Percentiles rank a stretch among this genome's conserved stretches.
Evolutionary conservation across 169 alveolate species (phyloP).

Genomic region (Cryptosporidium sp.): DNA sequence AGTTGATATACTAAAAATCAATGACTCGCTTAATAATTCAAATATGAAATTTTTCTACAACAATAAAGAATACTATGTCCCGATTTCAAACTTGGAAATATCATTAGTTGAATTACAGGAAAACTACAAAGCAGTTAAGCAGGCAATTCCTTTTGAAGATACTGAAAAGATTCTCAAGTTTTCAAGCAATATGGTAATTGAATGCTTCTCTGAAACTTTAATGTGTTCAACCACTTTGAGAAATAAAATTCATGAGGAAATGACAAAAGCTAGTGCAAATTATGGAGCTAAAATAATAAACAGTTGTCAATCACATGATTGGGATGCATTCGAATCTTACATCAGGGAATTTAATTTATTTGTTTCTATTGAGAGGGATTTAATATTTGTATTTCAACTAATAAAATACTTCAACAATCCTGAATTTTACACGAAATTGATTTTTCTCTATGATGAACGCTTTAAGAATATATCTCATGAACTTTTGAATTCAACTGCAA

Average conservation of each 20-base stretch:
- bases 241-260: conserved; percentile 47
- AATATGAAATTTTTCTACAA: conserved; percentile 30
- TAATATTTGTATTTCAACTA: conserved; percentile 29
- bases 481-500: not conserved
- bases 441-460: not conserved
- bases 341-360: conserved; percentile 23
- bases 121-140: conserved; percentile 8
- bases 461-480: not conserved
- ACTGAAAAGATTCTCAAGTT: not conserved
- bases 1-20: not conserved
- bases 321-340: conserved; percentile 42
- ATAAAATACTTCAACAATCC: conserved; percentile 28
- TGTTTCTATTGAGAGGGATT: conserved; percentile 62
- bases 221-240: conserved; percentile 38
- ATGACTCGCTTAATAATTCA: not conserved
- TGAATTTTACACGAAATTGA: conserved; percentile 3
- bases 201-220: conserved; percentile 43
- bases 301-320: conserved; percentile 4
- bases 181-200: conserved; percentile 20
- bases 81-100: conserved; percentile 27
- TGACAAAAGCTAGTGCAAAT: conserved; percentile 35
- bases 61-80: conserved; percentile 23
- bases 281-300: conserved; percentile 9
- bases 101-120: conserved; percentile 34
- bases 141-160: conserved; percentile 12